These are phyloP conservation scores for Candida freyschussii DNA, from an alignment of 1,139 yeast genomes.

Conservation along the genomic window DNA sequence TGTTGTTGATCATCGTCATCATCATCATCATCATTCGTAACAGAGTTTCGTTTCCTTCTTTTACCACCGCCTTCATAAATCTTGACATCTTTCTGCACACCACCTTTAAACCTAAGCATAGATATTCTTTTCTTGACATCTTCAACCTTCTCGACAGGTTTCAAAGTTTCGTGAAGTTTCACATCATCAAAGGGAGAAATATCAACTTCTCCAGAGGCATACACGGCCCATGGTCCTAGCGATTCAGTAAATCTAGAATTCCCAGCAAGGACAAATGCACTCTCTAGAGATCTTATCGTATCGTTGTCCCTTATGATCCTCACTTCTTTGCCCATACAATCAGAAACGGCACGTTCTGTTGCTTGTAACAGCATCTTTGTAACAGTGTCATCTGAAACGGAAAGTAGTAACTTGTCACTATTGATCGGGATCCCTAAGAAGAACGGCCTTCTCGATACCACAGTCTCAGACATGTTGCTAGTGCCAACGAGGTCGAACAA, in stretches of 20 bases:
- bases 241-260: slow-evolving; percentile 54
- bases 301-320: slow-evolving; percentile 25
- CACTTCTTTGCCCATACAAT: slow-evolving; percentile 30
- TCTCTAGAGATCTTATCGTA: slow-evolving; percentile 41
- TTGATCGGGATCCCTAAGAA: slow-evolving; percentile 64
- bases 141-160: slow-evolving; percentile 12
- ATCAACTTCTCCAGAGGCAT: slow-evolving; percentile 64
- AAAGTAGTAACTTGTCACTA: slow-evolving; percentile 39
- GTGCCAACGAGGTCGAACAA: slow-evolving; percentile 46
- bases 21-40: slow-evolving; percentile 19
- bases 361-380: slow-evolving; percentile 55
- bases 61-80: slow-evolving; percentile 35
- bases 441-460: slow-evolving; percentile 52
- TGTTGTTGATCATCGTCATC: slow-evolving; percentile 22
- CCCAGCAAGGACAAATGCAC: slow-evolving; percentile 45
- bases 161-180: slow-evolving; percentile 23
- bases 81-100: slow-evolving; percentile 32
- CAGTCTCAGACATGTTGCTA: slow-evolving; percentile 28
- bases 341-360: slow-evolving; percentile 46
- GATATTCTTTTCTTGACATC: slow-evolving; percentile 23
- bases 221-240: slow-evolving; percentile 65
- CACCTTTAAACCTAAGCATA: slow-evolving; percentile 55
- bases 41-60: slow-evolving; percentile 18
- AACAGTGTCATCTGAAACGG: slow-evolving; percentile 32
- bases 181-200: slow-evolving; percentile 50